These are phyloP conservation scores for Leishmania braziliensis DNA, from an alignment of 208 protist species.

Conservation along the genomic window DNA sequence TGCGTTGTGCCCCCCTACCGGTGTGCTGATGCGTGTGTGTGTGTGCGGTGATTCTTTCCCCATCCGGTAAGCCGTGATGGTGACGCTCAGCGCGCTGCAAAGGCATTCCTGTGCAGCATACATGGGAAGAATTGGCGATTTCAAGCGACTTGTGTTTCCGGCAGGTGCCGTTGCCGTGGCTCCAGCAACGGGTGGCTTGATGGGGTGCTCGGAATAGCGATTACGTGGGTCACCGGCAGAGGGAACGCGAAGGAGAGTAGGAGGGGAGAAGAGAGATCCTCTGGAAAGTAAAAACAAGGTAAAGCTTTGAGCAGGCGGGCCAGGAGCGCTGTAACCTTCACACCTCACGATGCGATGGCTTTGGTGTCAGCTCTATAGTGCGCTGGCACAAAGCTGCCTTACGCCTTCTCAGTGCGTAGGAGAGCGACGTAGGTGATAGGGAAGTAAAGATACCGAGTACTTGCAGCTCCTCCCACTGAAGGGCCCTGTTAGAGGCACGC, in stretches of 20 bases:
- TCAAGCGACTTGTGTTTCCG: neutral
- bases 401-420: too few species aligned
- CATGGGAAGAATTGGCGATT: neutral
- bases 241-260: neutral
- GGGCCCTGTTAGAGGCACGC: neutral
- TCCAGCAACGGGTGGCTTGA: neutral
- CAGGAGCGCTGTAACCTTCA: neutral
- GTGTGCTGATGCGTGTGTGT: neutral
- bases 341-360: neutral
- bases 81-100: neutral
- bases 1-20: neutral
- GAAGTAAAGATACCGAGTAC: too few species aligned
- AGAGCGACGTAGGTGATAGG: too few species aligned
- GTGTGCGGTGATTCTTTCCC: neutral
- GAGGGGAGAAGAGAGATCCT: neutral
- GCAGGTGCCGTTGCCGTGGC: neutral
- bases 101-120: neutral
- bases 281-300: neutral
- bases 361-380: neutral
- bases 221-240: neutral
- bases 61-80: neutral
- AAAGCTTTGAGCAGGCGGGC: too few species aligned
- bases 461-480: neutral
- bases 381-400: too few species aligned
- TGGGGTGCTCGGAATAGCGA: neutral